Evolutionary conservation across 1,139 yeast species (phyloP).

Genomic region (Saccharomycopsis crataegensis): DNA sequence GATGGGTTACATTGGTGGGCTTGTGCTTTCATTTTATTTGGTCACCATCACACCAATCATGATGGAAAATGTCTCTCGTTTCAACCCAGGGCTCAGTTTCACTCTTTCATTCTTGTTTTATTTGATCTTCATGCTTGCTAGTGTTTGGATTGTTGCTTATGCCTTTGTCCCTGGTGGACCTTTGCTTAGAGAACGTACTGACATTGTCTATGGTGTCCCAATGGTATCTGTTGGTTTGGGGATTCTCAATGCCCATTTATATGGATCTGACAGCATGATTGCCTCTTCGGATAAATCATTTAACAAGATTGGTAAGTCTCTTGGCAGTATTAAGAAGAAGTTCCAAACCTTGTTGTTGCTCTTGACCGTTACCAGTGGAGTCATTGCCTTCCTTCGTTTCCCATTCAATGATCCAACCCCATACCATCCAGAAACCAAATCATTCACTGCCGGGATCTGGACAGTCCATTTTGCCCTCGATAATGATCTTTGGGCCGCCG

Average conservation of each 20-base stretch:
- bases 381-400: slow-evolving; percentile 50
- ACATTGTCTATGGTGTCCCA: slow-evolving; percentile 53
- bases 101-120: slow-evolving; percentile 50
- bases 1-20: slow-evolving; percentile 79
- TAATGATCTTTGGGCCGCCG: slow-evolving; percentile 98
- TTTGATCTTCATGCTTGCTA: slow-evolving; percentile 58
- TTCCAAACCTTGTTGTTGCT: slow-evolving; percentile 21
- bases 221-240: slow-evolving; percentile 40
- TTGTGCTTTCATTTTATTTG: slow-evolving; percentile 55
- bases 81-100: slow-evolving; percentile 51
- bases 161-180: slow-evolving; percentile 97
- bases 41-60: slow-evolving; percentile 57
- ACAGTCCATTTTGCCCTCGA: slow-evolving; percentile 95
- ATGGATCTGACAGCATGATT: background rate
- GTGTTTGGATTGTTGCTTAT: slow-evolving; percentile 96
- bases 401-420: slow-evolving; percentile 59
- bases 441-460: slow-evolving; percentile 95
- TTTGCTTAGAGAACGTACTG: slow-evolving; percentile 79
- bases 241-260: slow-evolving; percentile 16
- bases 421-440: slow-evolving; percentile 64
- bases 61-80: slow-evolving; percentile 50
- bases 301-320: slow-evolving; percentile 10
- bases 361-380: slow-evolving; percentile 22
- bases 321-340: slow-evolving; percentile 17
- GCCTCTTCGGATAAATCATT: slow-evolving; percentile 6